phyloP scores from a whole-genome alignment of 805 yeast species.

The Lachancea sp. region DNA sequence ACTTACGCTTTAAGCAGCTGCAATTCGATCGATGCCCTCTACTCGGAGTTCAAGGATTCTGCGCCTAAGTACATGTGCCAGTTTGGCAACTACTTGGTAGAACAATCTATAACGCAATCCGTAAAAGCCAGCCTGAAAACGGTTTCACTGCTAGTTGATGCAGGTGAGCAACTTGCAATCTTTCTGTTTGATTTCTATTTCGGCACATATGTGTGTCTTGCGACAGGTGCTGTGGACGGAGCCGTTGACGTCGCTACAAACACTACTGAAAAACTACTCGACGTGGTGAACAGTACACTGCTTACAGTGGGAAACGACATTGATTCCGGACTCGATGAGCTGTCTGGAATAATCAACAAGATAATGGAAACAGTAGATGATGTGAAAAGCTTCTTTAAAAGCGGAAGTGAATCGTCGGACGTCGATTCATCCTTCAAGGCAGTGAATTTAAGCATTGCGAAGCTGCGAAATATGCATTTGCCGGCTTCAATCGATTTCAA shows the following conservation, averaged over 20 bases:
- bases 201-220: constrained; percentile 83
- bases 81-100: constrained; percentile 48
- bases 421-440: constrained; percentile 34
- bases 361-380: constrained; percentile 45
- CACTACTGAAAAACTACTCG: constrained; percentile 58
- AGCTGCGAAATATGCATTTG: constrained; percentile 53
- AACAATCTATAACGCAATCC: constrained; percentile 41
- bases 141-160: constrained; percentile 44
- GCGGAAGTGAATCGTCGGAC: constrained; percentile 31
- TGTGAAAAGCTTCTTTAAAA: constrained; percentile 51
- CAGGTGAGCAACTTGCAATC: constrained; percentile 50
- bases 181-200: constrained; percentile 66
- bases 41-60: constrained; percentile 33
- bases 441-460: constrained; percentile 52
- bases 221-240: constrained; percentile 68
- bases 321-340: constrained; percentile 56
- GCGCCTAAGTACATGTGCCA: constrained; percentile 53
- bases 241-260: constrained; percentile 67
- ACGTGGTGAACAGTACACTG: constrained; percentile 56
- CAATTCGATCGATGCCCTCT: constrained; percentile 37
- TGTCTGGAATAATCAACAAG: constrained; percentile 52
- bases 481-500: constrained; percentile 57
- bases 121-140: constrained; percentile 41
- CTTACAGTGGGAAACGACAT: constrained; percentile 49
- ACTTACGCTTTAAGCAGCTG: constrained; percentile 41